Evolutionary conservation across 2,329 filamentous ascomycete species (phyloP).

Genomic region (Penicillium sp.): DNA sequence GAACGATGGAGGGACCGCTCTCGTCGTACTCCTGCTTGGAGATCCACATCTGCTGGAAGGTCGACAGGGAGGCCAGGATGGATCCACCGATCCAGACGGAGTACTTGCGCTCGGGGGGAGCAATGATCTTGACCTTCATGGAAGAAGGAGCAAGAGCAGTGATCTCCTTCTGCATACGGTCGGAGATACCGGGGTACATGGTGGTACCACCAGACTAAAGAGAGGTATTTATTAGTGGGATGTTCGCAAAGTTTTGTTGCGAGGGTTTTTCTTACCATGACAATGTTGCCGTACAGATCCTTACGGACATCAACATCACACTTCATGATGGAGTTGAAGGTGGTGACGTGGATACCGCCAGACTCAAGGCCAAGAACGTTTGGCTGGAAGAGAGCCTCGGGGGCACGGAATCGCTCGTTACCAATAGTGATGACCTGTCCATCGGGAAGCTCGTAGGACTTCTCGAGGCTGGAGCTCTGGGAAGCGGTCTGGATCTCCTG

Average conservation of each 20-base stretch:
- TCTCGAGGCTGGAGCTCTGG: constrained; percentile 98
- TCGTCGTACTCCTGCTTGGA: constrained; percentile 99
- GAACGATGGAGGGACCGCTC: constrained; percentile 97
- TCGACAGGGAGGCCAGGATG: constrained; percentile 97
- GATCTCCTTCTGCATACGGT: constrained; percentile 99
- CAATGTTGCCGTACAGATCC: constrained; percentile 99
- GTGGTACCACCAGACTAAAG: constrained; percentile 96
- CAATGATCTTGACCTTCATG: constrained; percentile 99
- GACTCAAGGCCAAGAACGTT: constrained; percentile 96
- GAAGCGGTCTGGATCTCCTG: constrained; percentile 99
- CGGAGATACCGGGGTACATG: constrained; percentile 99
- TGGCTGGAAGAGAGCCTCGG: constrained; percentile 99
- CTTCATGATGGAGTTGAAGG: constrained; percentile 99
- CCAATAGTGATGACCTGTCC: constrained; percentile 99
- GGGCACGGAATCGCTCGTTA: constrained; percentile 99
- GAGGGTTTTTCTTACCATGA: constrained; percentile 74
- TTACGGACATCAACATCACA: constrained; percentile 99
- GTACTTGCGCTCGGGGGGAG: constrained; percentile 99
- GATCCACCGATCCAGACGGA: constrained; percentile 99
- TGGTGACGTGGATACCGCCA: constrained; percentile 98
- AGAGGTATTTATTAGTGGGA: constrained; percentile 12
- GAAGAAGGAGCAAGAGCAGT: constrained; percentile 97
- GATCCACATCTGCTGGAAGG: constrained; percentile 99
- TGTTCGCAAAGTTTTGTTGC: not conserved
- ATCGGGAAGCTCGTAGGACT: constrained; percentile 99